Percentiles rank a stretch among this genome's conserved stretches.
These are phyloP conservation scores for Corchorus capsularis DNA, from an alignment of 345 rosid species.

Conservation along the genomic window DNA sequence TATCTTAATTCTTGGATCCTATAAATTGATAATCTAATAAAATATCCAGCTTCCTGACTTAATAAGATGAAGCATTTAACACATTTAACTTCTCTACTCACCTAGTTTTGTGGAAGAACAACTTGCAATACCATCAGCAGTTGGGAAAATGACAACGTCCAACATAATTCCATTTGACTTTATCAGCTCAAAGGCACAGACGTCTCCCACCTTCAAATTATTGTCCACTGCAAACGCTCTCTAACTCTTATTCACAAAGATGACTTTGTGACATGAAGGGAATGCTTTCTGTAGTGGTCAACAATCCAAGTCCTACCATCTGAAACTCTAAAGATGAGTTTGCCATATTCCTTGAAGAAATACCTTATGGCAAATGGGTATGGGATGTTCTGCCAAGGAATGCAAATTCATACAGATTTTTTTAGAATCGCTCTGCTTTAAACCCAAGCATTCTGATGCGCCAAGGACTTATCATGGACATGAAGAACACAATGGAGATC, in stretches of 20 bases:
- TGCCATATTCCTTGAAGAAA: not conserved
- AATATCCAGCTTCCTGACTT: not conserved
- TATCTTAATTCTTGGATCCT: too few relatives aligned
- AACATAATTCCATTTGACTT: not conserved
- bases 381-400: slow-evolving; percentile 2
- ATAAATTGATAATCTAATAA: too few relatives aligned
- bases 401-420: not conserved
- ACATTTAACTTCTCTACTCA: slow-evolving; percentile 7
- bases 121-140: not conserved
- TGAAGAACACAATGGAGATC: too few relatives aligned
- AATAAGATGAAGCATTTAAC: not conserved
- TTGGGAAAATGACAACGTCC: not conserved
- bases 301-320: slow-evolving; percentile 23
- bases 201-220: slow-evolving; percentile 17
- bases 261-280: too few relatives aligned
- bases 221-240: not conserved
- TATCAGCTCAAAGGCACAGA: not conserved
- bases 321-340: not conserved
- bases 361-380: not conserved
- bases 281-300: not conserved
- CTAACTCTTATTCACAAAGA: not conserved
- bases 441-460: too few relatives aligned
- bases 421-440: not conserved
- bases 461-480: too few relatives aligned
- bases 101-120: slow-evolving; percentile 3